Base-by-base conservation (phyloP, 2,329 filamentous ascomycete genomes). In the Colletotrichum higginsianum region DNA sequence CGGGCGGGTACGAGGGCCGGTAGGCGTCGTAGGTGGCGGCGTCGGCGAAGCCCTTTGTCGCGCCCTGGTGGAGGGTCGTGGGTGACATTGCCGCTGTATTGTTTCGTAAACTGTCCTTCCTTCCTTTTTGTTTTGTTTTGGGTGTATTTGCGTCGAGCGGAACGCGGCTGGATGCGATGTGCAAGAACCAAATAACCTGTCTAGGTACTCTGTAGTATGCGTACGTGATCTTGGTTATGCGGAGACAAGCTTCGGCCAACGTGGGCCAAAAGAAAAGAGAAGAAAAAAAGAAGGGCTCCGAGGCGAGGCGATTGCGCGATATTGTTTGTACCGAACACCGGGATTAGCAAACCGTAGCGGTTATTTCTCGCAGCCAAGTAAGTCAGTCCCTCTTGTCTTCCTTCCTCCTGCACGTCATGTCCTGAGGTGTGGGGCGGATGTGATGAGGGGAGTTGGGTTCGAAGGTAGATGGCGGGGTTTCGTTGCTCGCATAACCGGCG, bases 21-120 rank as follows among this genome's bases (percentile, higher is more conserved):
- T 94, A 85, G 49, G 86, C 80, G 78, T 94, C 92, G 79, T 95
- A 94, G 26, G 85, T 84, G 2, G 84, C 78, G 21, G 91, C 91
- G 74, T 93, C 85, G 73, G 87, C 83, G 80, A 94, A 94, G 67
- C 92, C 92, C 62, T 91, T 85, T 7, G 79, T 76, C 56, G 84
- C 84, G 61, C 76, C 75, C 40, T 78, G 82, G 87, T 93, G 79
- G 87, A 94, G 74, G 79, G 81, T 65, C 30, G 66, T 65, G n/a
- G 66, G 61, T 3, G 70, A 61, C 66, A 71, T 71, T 12, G 13
- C 49, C 35, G 30, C 15, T 42, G 42, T 12, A 13, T 3, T 21
- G 35, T 21, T 38, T 38, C n/a, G 6, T 11, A 38, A 38, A 11
- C 8, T 11, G 35, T 9, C 35, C 35, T 11, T 38, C 35, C 35